Base-by-base conservation (phyloP, 768 basidiomycete species). In the Tricholoma sp. region DNA sequence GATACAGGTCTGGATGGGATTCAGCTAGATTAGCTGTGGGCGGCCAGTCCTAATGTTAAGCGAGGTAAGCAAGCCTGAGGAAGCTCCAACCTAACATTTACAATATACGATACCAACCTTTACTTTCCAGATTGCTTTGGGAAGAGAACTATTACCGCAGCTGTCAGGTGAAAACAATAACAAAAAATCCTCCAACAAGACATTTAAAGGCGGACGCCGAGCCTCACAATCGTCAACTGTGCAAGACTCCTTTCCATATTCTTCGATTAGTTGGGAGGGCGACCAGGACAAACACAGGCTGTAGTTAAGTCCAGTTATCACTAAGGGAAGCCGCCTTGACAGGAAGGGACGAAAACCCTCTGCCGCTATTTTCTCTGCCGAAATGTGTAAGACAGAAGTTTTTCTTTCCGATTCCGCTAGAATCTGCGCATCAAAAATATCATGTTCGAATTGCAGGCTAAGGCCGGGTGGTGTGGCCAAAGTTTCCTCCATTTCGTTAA, bases 41-140 rank as follows among this genome's bases (percentile, higher is more conserved):
- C 2, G 94, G 94, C 94, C 94, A 98, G 72, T 98, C 95, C 87
- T 94, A 20, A 6, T 1, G 10, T 50, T 17, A 24, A 24, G n/a
- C 20, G 42, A 44, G 20, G 42, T 44, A 24, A 24, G n/a, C n/a
- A n/a, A n/a, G n/a, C n/a, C n/a, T n/a, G n/a, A 44, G 42, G 18
- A 44, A 11, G 18, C n/a, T 42, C 17, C 12, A 18, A 49, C 31
- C n/a, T 20, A 18, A 20, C 48, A 17, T 20, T 8, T 33, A 29
- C 6, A 50, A 32, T n/a, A n/a, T n/a, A n/a, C n/a, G n/a, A n/a
- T 32, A n/a, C 29, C 0, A 17, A 50, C 49, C 49, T 50, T 44
- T 18, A 44, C 20, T 24, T 50, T 50, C 49, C 49, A 50, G 4
- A 50, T 50, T 4, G 8, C 28, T 42, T 42, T 9, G 41, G 41